These are phyloP conservation scores for Senecio squalidus DNA, from an alignment of 140 eudicot genomes.

Conservation along the genomic window DNA sequence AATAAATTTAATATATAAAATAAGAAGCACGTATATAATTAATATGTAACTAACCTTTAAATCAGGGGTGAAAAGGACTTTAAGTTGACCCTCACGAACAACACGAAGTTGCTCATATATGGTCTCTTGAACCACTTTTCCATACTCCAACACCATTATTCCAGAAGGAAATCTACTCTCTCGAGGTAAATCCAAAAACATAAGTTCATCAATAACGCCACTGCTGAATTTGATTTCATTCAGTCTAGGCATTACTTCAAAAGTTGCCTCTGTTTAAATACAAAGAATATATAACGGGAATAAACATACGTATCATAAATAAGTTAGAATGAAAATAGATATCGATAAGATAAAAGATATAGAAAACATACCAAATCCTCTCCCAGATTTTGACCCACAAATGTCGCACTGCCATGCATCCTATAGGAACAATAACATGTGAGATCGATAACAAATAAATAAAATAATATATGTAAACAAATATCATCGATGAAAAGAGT, in stretches of 20 bases:
- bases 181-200: constrained; percentile 80
- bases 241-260: constrained; percentile 87
- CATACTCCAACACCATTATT: constrained; percentile 83
- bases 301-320: background rate
- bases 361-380: constrained; percentile 80
- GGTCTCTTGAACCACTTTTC: constrained; percentile 91
- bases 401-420: constrained; percentile 99
- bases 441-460: background rate
- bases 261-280: constrained; percentile 72
- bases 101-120: constrained; percentile 97
- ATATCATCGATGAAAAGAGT: background rate
- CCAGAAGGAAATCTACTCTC: constrained; percentile 78
- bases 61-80: constrained; percentile 77
- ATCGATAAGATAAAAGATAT: background rate
- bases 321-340: background rate
- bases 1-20: background rate
- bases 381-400: constrained; percentile 96
- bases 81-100: constrained; percentile 96
- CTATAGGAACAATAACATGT: constrained; percentile 19
- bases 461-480: background rate
- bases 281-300: background rate
- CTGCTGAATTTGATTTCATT: constrained; percentile 88
- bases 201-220: constrained; percentile 88
- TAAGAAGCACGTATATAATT: background rate
- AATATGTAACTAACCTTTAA: constrained; percentile 49